Base-by-base conservation (phyloP, 1,284 basidiomycete genomes). In the Fomitopsis schrenkii region DNA sequence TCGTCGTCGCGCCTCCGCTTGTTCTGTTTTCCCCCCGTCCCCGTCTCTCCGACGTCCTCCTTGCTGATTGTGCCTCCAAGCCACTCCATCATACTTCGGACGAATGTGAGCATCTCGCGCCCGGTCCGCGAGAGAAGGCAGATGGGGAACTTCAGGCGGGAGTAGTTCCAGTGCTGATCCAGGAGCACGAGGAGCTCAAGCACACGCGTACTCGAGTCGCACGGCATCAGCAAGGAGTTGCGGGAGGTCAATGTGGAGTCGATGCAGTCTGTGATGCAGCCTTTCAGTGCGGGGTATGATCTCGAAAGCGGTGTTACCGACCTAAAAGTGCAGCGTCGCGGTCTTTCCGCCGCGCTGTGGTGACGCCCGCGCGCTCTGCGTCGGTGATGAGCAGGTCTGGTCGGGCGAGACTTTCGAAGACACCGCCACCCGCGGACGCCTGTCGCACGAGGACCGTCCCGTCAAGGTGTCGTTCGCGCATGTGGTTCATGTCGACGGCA, bases 71-170 rank as follows among this genome's bases (percentile, higher is more conserved):
- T 94, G 8, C 95, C 94, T 15, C 96, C 95, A 69, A 98, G 88
- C 96, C 97, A 99, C 74, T 98, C 97, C 86, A 98, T 97, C 88
- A 99, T 92, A 80, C 94, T 97, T 60, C 95, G 81, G 17, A 97
- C 94, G 69, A 97, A 95, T 1, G 93, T 92, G 42, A 98, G 79
- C 87, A 98, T 97, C 75, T 99, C 97, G 65, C 90, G 87, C 2
- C 92, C 95, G 1, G 94, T 97, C 38, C 89, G 83, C 62, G 93
- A 94, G 50, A 99, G 84, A 19, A 99, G 83, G 72, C 97, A 99
- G 36, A 99, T 91, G 0, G 97, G 96, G 70, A 83, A 88, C 69
- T 83, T 84, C 30, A 93, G 83, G 56, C 87, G 85, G 6, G 82
- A 92, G 75, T 88, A 98, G 57, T 90, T 91, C 97, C 97, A 99